These are phyloP conservation scores for Aspergillus niger DNA, from an alignment of 2,329 filamentous ascomycete species.

Conservation along the genomic window DNA sequence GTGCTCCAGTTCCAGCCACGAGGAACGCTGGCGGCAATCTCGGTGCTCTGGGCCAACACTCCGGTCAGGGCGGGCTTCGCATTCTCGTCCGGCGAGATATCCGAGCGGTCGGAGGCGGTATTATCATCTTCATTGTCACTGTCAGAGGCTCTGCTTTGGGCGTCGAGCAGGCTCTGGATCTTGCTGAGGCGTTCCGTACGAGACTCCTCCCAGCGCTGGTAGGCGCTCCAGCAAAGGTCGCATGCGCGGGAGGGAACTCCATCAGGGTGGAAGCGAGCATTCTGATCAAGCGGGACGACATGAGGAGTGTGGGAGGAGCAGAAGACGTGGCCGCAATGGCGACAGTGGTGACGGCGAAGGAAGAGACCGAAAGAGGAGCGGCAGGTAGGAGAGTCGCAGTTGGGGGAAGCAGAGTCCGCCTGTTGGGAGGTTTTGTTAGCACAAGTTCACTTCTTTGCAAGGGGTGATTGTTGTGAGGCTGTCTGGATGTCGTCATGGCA, in stretches of 20 bases:
- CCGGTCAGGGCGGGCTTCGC: conserved; percentile 24
- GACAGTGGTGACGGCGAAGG: conserved; percentile 66
- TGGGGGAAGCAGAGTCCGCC: conserved; percentile 59
- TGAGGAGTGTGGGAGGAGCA: conserved; percentile 61
- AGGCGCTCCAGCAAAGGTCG: conserved; percentile 62
- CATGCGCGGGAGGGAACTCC: conserved; percentile 60
- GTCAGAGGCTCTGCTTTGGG: conserved; percentile 28
- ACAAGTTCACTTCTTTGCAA: not conserved
- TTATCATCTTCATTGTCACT: conserved; percentile 19
- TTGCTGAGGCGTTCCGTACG: conserved; percentile 55
- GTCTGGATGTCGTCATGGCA: conserved; percentile 12
- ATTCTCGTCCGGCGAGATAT: conserved; percentile 26
- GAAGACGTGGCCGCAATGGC: conserved; percentile 67
- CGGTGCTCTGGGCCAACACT: conserved; percentile 34
- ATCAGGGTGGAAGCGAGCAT: conserved; percentile 64
- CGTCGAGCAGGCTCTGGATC: conserved; percentile 43
- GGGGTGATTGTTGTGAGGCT: not conserved
- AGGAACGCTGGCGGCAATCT: conserved; percentile 58
- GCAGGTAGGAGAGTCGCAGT: conserved; percentile 61
- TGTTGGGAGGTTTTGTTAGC: conserved; percentile 34
- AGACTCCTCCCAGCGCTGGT: conserved; percentile 57
- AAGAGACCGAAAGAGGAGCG: conserved; percentile 62
- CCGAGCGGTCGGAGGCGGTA: conserved; percentile 24
- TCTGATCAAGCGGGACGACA: conserved; percentile 63
- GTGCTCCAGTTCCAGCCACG: conserved; percentile 65